phyloP scores from a whole-genome alignment of 495 filamentous ascomycete species.

The Neurospora sp. region DNA sequence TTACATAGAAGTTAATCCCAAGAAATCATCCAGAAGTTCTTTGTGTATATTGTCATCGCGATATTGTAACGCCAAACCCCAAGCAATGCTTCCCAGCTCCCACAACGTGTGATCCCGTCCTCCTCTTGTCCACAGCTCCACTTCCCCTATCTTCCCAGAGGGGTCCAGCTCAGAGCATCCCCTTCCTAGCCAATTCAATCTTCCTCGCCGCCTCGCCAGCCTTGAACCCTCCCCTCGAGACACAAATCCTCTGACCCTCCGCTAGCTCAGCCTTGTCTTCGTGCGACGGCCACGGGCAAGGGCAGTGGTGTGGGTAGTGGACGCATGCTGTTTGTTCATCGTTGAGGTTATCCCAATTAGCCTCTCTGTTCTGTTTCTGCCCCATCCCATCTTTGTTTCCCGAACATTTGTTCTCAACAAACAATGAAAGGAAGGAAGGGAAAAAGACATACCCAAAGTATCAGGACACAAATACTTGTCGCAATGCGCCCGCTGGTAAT shows the following conservation, averaged over 20 bases:
- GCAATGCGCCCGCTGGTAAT: conserved; percentile 63
- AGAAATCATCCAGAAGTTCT: not conserved
- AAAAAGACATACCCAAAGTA: conserved; percentile 47
- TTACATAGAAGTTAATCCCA: not conserved
- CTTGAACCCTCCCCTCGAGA: conserved; percentile 73
- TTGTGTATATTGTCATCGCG: not conserved
- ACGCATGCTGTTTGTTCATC: conserved; percentile 53
- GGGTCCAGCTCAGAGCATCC: conserved; percentile 51
- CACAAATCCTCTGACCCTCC: conserved; percentile 71
- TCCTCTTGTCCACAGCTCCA: not conserved
- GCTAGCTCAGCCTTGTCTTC: conserved; percentile 86
- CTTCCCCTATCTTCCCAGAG: not conserved
- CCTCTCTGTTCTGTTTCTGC: not conserved
- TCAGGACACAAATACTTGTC: conserved; percentile 85
- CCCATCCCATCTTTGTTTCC: too few relatives aligned
- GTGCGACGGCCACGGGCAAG: conserved; percentile 67
- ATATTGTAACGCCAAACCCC: not conserved
- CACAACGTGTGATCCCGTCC: not conserved
- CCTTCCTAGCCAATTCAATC: conserved; percentile 74
- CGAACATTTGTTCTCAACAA: too few relatives aligned
- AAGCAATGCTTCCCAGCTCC: not conserved
- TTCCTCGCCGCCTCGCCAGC: conserved; percentile 64
- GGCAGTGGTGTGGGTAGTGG: conserved; percentile 87
- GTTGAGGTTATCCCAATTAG: not conserved
- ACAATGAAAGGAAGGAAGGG: not conserved